Evolutionary conservation across 2,329 filamentous ascomycete species (phyloP), one percentile per base, ranked within the genome.

Genomic region (Cryphonectria parasitica): DNA sequence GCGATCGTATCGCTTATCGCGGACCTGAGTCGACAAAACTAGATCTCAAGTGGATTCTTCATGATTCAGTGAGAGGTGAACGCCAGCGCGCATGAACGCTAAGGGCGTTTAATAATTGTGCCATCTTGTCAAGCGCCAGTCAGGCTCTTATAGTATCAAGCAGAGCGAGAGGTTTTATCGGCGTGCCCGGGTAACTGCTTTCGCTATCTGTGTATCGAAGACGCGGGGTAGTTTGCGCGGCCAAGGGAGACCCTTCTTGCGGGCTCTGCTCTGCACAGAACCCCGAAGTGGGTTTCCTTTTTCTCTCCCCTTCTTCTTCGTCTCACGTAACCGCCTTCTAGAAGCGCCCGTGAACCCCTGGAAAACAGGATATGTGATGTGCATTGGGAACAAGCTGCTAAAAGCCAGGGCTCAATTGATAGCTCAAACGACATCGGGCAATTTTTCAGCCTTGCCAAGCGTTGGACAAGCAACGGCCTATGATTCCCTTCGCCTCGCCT

Each of bases 261-360:
- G 19, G 52, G 11, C 52, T 28, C n/a, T 54, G n/a, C 13, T 17
- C 25, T 56, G 43, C 17, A 22, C 43, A 56, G 25, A 56, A 17
- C 10, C 43, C 25, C 25, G 2, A 56, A 25, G 49, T 54, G 43
- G 17, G 17, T 7, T 49, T 22, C 1, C 8, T 49, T 19, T 22
- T 19, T 10, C 10, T 39, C 8, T 10, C 10, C 10, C 5, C 7
- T 36, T 36, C 7, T 36, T 36, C 36, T 10, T 45, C 17, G 61
- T 10, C 8, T 66, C 54, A 69, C 61, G 63, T 63, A 61, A n/a
- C 28, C n/a, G 60, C n/a, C 64, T 69, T 69, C 68, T 67, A 67
- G 68, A 69, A 69, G 64, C 68, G 41, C 68, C 68, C 56, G 63
- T 10, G 45, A 45, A 68, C 58, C 34, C 61, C 63, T 34, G 61